Evolutionary conservation across 768 basidiomycete genomes (phyloP), one percentile per base, ranked within the genome.

Genomic region (Xerocomellus chrysenteron): DNA sequence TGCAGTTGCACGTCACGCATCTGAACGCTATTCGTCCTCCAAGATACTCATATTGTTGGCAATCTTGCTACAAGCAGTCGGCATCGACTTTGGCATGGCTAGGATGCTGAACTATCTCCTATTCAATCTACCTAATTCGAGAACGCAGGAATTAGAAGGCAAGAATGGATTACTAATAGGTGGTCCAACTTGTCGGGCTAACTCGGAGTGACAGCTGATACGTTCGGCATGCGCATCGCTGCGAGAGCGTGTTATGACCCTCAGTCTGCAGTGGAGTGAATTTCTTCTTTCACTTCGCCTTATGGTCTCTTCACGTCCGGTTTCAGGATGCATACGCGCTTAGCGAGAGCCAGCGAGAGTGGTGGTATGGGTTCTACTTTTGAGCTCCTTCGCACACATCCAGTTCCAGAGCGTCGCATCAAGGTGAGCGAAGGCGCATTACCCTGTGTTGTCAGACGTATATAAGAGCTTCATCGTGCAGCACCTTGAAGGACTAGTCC

Each of bases 231-330:
- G 45, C 79, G 80, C 7, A 77, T 98, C 28, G 88, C 88, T 75
- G 80, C 92, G 48, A 81, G 79, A 61, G 95, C 94, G 0, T 98
- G 95, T 73, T 98, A 84, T 68, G 82, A 98, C 65, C 94, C 95
- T 0, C 74, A 70, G 17, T 89, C 86, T 21, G 82, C 91, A 4
- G 84, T 89, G 13, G 78, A 80, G 92, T 94, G 64, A 62, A 28
- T 54, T 50, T 42, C 16, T 26, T 39, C 12, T 21, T 35, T 6
- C 3, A 10, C 17, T 21, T 47, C 4, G 21, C 14, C 35, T 49
- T 30, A 46, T 9, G 5, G 41, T 47, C 8, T 55, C 52, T 32
- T 47, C 35, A 52, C n/a, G 44, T 50, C 35, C 14, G 40, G 19
- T 53, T 47, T 33, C 46, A 91, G 89, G 59, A 81, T 94, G 78